A percentile compares a stretch with the other conserved stretches of the same genome.
These are phyloP conservation scores for Phaeotremella fagi DNA, from an alignment of 768 basidiomycete genomes.

Conservation along the genomic window DNA sequence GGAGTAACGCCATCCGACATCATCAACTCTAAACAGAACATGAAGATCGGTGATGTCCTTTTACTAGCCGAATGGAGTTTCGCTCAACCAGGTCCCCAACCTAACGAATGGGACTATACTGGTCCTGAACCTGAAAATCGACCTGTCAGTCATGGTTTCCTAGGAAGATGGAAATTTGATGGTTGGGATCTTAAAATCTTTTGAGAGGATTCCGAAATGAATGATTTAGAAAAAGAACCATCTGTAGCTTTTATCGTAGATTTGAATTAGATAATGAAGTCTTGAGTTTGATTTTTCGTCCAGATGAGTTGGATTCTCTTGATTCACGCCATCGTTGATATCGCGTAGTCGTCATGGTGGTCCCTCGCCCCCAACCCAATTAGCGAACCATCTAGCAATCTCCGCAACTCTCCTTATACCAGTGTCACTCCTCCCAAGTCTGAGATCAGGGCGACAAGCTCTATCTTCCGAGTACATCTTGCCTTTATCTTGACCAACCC, in stretches of 20 bases:
- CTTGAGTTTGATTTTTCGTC: too few species aligned
- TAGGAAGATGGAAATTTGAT: conserved; percentile 13
- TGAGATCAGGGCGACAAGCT: conserved; percentile 30
- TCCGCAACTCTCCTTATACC: conserved; percentile 32
- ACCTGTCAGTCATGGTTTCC: conserved; percentile 13
- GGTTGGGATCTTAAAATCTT: not conserved
- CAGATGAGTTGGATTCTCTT: not conserved
- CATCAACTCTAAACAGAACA: not conserved
- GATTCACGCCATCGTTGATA: not conserved
- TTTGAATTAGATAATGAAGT: too few species aligned
- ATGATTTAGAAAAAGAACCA: not conserved
- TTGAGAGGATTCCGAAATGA: not conserved
- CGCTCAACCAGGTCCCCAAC: conserved; percentile 4
- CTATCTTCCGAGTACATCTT: conserved; percentile 25
- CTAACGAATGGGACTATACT: conserved; percentile 4
- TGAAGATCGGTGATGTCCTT: conserved; percentile 14
- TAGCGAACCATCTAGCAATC: conserved; percentile 36
- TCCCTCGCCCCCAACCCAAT: conserved; percentile 35
- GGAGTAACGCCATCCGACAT: conserved; percentile 8
- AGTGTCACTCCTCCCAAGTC: conserved; percentile 36
- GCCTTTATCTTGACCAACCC: not conserved
- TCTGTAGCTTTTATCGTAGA: too few species aligned
- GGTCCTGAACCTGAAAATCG: conserved; percentile 5
- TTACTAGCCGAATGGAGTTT: not conserved
- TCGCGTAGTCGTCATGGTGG: conserved; percentile 2